A percentile compares a stretch with the other conserved stretches of the same genome.
Conservation (phyloP, 805 yeast species). For the Pichia phayaonensis region DNA sequence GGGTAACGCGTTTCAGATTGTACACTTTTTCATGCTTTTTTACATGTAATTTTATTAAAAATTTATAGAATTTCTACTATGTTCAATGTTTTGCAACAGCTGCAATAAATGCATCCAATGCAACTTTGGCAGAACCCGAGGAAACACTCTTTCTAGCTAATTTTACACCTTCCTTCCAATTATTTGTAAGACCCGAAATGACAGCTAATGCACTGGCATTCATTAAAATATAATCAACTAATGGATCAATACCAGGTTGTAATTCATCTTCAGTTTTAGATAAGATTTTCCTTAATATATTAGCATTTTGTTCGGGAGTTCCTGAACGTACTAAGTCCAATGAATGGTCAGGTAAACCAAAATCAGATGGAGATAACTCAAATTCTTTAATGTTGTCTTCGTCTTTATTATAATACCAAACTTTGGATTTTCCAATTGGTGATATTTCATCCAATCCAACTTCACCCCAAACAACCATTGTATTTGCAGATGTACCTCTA, state of each 20-base stretch:
- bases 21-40: not conserved
- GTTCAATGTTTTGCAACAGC: constrained; percentile 22
- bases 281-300: constrained; percentile 37
- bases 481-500: constrained; percentile 36
- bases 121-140: constrained; percentile 57
- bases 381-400: constrained; percentile 37
- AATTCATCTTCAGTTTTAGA: constrained; percentile 34
- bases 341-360: constrained; percentile 70
- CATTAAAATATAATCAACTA: constrained; percentile 83
- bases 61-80: constrained; percentile 1
- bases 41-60: not conserved
- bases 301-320: constrained; percentile 82
- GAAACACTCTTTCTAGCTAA: constrained; percentile 62
- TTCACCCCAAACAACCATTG: constrained; percentile 90
- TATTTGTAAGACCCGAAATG: constrained; percentile 55
- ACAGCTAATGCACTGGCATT: constrained; percentile 85
- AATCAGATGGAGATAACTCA: constrained; percentile 60
- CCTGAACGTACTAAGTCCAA: constrained; percentile 68
- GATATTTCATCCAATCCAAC: constrained; percentile 91
- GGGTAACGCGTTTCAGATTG: constrained; percentile 3
- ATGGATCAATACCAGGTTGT: constrained; percentile 45
- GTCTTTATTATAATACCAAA: constrained; percentile 54
- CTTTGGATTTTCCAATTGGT: constrained; percentile 73
- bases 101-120: constrained; percentile 49
- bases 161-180: constrained; percentile 74